Conservation (phyloP, 106 monocot genomes). For the Gastrodia elata region DNA sequence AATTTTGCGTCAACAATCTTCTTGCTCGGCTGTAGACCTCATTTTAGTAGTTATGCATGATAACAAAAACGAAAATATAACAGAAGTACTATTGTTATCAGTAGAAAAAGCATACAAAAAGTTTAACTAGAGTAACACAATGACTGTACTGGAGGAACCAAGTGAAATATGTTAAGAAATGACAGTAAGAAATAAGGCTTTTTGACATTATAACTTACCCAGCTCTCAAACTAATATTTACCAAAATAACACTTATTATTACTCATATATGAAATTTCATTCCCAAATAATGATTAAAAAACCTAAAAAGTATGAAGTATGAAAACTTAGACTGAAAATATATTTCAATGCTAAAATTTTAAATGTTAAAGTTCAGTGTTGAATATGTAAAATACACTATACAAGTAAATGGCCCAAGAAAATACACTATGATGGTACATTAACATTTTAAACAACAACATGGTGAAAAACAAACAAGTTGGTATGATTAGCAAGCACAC, state of each 20-base stretch:
- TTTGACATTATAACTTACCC: too few species aligned
- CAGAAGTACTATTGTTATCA: neutral
- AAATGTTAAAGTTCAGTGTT: neutral
- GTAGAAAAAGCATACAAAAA: neutral
- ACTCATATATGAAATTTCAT: too few species aligned
- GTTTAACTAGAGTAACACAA: neutral
- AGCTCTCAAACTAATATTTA: too few species aligned
- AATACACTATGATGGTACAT: neutral
- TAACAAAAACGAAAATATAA: neutral
- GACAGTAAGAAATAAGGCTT: too few species aligned
- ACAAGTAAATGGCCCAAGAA: neutral
- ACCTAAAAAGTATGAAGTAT: too few species aligned
- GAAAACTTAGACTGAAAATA: too few species aligned
- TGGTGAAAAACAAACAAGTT: neutral
- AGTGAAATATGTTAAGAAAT: neutral
- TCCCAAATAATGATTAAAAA: too few species aligned
- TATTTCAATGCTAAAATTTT: too few species aligned
- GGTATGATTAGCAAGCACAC: neutral
- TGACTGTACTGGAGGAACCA: neutral
- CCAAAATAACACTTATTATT: too few species aligned
- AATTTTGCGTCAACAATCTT: constrained; percentile 77
- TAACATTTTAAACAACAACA: neutral
- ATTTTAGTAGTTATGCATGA: neutral
- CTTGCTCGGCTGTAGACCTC: constrained; percentile 42
- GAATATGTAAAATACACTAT: neutral